A percentile compares a stretch with the other conserved stretches of the same genome.
phyloP scores from a whole-genome alignment of 2,329 filamentous ascomycete genomes.

The Penicillium rolfsii region DNA sequence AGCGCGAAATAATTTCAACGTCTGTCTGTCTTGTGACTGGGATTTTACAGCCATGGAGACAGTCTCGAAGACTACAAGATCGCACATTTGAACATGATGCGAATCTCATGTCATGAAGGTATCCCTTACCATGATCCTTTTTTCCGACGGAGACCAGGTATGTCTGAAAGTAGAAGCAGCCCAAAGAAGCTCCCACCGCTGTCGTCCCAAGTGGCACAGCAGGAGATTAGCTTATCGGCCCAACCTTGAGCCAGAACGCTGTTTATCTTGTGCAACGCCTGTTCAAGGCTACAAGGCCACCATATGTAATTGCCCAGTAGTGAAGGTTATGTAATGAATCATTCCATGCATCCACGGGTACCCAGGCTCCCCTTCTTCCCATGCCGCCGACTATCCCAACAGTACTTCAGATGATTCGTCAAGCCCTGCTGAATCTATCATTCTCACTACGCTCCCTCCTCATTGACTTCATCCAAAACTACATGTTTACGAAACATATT shows the following conservation, averaged over 20 bases:
- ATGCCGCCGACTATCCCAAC: conserved; percentile 12
- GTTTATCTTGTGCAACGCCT: background rate
- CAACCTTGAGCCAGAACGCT: background rate
- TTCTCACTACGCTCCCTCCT: background rate
- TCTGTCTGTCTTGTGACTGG: background rate
- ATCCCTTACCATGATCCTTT: background rate
- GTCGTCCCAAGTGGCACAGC: conserved; percentile 2
- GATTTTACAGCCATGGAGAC: background rate
- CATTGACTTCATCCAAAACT: background rate
- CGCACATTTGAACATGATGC: background rate
- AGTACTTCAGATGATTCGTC: background rate
- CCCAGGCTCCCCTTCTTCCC: too few species aligned
- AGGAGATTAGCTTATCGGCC: conserved; percentile 3
- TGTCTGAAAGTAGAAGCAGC: background rate
- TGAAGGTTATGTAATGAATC: background rate
- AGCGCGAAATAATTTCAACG: background rate
- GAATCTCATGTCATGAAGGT: background rate
- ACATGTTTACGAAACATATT: background rate
- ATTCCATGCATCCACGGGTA: background rate
- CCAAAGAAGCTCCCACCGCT: background rate
- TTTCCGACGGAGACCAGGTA: background rate
- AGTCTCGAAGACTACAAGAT: background rate
- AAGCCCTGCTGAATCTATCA: background rate
- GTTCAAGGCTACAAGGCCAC: background rate
- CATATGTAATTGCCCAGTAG: background rate